Evolutionary conservation across 177 flowering plant genomes (phyloP), one percentile per base, ranked within the genome.

Genomic region (Vitis hybrid): DNA sequence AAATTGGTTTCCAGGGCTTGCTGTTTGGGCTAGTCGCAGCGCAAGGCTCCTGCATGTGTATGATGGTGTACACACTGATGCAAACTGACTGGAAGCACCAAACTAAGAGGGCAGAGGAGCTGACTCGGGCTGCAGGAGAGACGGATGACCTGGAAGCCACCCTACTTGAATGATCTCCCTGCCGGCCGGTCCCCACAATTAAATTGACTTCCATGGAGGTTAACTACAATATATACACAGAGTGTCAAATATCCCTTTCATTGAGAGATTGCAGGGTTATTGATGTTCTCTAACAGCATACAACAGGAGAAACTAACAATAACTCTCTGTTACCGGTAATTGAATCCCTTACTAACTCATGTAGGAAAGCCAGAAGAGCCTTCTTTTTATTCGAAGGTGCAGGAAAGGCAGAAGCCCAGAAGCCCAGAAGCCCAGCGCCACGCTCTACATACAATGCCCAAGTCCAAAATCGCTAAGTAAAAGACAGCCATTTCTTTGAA

Each of bases 11-110:
- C 50, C 15, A n/a, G 17, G 92, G 92, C 12, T 62, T 86, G 3
- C 81, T 83, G 86, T 66, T 81, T 34, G 90, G 92, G 63, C 78
- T 88, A 14, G 70, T 83, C 2, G 80, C 86, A 6, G 87, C 90
- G 1, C 90, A 88, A 71, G 8, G 62, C 1, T 76, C 87, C 1
- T 88, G 92, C 68, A 11, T 80, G 62, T 58, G 61, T 21, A 73
- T 86, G 88, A 75, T 88, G 92, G 54, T 79, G 23, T 71, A 70
- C 30, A 65, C 78, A 12, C 70, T 86, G 70, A 19, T 70, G 11
- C 51, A 59, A 8, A 88, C 90, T 4, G 90, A 86, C 51, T 84
- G 89, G 90, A 67, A 51, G 48, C 78, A 74, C 7, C 85, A 86
- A 72, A 83, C 79, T 1, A 77, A 71, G 65, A 79, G 85, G 65